A percentile compares a stretch with the other conserved stretches of the same genome.
Conservation (phyloP, 768 basidiomycete species). For the Xanthoconium stramineum region DNA sequence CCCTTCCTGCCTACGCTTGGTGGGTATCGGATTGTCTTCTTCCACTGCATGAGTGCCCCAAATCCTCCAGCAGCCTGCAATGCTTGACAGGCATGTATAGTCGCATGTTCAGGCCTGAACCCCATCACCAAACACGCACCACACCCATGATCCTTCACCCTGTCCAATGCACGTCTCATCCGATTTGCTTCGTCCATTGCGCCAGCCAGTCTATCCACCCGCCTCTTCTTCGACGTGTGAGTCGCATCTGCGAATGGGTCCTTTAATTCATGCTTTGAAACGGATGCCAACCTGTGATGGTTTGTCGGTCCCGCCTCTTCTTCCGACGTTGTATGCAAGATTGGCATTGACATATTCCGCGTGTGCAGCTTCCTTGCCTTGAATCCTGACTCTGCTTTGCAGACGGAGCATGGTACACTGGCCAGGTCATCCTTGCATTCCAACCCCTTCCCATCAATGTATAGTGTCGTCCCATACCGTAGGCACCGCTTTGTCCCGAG, state of each 20-base stretch:
- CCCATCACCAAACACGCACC: not conserved
- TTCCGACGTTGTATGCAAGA: too few species aligned
- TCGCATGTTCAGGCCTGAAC: not conserved
- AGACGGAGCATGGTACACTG: not conserved
- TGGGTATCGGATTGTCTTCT: not conserved
- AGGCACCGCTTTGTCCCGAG: not conserved
- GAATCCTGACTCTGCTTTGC: not conserved
- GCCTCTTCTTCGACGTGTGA: not conserved
- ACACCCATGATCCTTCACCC: not conserved
- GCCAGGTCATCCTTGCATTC: not conserved
- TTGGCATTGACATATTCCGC: too few species aligned
- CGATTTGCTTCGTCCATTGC: not conserved
- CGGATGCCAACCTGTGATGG: too few species aligned
- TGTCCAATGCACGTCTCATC: not conserved
- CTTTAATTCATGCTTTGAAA: too few species aligned
- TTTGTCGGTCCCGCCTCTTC: too few species aligned
- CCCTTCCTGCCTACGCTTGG: not conserved
- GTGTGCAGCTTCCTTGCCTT: too few species aligned
- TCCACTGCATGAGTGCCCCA: not conserved
- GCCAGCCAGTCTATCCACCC: too few species aligned
- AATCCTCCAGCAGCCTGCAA: not conserved
- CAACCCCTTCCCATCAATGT: not conserved
- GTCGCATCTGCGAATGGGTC: too few species aligned
- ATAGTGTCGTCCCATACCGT: not conserved
- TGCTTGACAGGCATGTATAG: not conserved